Percentiles rank a stretch among this genome's conserved stretches.
Evolutionary conservation across 306 rosid genomes (phyloP).

Genomic region (Fragaria iinumae): DNA sequence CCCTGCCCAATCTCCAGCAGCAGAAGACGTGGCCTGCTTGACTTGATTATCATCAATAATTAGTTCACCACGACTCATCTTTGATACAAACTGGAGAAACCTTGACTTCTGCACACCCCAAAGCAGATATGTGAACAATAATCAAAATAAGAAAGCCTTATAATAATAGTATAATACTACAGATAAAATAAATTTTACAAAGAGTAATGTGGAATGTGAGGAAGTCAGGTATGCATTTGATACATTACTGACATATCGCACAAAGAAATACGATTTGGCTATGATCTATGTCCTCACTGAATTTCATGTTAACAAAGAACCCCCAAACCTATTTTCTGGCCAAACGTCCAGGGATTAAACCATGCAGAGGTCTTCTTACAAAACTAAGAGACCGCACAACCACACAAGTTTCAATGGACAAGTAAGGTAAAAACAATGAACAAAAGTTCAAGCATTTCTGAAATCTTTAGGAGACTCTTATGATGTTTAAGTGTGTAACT

Average conservation of each 20-base stretch:
- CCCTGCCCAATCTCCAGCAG: conserved; percentile 84
- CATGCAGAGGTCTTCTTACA: neutral
- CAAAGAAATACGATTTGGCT: neutral
- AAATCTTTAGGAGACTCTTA: neutral
- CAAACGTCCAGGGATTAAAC: neutral
- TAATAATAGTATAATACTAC: neutral
- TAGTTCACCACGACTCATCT: conserved; percentile 98
- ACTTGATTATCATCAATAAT: conserved; percentile 89
- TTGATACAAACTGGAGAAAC: conserved; percentile 93
- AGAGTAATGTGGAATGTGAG: neutral
- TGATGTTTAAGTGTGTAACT: neutral
- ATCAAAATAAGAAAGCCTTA: neutral
- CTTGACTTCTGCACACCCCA: conserved; percentile 73
- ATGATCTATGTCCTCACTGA: conserved; percentile 1
- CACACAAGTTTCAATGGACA: neutral
- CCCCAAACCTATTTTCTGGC: neutral
- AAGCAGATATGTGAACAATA: neutral
- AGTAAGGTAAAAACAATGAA: neutral
- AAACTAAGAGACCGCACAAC: neutral
- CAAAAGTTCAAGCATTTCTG: neutral
- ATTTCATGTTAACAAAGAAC: neutral
- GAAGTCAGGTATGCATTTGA: neutral
- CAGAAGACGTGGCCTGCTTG: conserved; percentile 53
- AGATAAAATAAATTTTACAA: neutral
- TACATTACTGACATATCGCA: neutral